Evolutionary conservation across 495 filamentous ascomycete species (phyloP).

Genomic region (Neurospora sp.): DNA sequence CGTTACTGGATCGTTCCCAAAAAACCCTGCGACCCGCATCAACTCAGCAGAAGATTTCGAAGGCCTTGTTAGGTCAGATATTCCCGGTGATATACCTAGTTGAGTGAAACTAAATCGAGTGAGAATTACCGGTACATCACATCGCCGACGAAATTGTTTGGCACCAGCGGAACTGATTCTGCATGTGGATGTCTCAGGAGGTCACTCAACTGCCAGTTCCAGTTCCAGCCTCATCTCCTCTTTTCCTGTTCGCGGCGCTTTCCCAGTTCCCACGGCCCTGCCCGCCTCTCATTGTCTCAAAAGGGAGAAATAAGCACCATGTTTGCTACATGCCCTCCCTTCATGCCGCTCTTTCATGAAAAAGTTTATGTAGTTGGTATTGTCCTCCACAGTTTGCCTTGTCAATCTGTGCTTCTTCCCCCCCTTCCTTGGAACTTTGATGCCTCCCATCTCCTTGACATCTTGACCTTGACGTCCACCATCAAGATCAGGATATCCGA

Average conservation of each 20-base stretch:
- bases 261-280: background rate
- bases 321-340: background rate
- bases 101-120: no score
- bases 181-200: background rate
- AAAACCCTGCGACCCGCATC: no score
- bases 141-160: background rate
- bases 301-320: background rate
- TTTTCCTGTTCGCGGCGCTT: background rate
- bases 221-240: background rate
- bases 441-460: background rate
- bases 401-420: background rate
- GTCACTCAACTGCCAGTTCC: background rate
- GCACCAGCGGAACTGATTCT: background rate
- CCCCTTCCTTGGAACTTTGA: background rate
- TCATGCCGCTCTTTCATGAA: background rate
- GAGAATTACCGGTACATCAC: no score
- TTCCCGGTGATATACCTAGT: no score
- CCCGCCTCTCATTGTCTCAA: background rate
- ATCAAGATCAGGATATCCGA: background rate
- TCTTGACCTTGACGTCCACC: background rate
- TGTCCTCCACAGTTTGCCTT: background rate
- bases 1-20: no score
- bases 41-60: no score
- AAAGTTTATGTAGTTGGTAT: background rate
- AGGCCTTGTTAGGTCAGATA: no score